Evolutionary conservation across 345 rosid species (phyloP), one percentile per base, ranked within the genome.

Genomic region (Populus deltoides): DNA sequence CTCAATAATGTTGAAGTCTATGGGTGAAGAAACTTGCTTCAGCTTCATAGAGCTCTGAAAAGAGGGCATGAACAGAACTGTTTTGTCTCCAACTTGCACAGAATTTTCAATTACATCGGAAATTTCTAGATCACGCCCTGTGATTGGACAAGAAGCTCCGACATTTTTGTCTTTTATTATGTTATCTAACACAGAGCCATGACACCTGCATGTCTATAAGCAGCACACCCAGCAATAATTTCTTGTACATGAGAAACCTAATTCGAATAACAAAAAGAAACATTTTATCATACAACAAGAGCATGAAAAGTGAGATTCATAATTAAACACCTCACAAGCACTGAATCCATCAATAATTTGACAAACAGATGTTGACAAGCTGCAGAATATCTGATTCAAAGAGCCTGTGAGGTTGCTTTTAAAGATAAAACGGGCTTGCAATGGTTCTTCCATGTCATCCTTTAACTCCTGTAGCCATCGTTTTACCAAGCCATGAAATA

Each of bases 121-220:
- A 68, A 73, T 67, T 70, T 75, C 90, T 43, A 90, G 89, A 78
- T 84, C 85, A 62, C 62, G 77, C 76, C 82, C 87, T 24, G 93
- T 82, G 79, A 90, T 43, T 66, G 92, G 82, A 83, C 95, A 93
- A 71, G 79, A 81, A 82, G 81, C 80, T 77, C 78, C 73, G 76
- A 86, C 85, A 69, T 11, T 81, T 71, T 69, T 73, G 17, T 29
- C 75, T 78, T 88, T 75, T 67, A 61, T 77, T 65, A 62, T 79
- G 49, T 76, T 83, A 57, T 77, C 83, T 76, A 90, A 77, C 74
- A 83, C 79, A 70, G 76, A 71, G 65, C 93, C 97, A 68, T 92
- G 97, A 83, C 97, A 92, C 86, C 87, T 90, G 85, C 94, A 92
- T 25, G 91, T 85, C 98, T 94, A 81, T 75, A 79, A 77, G 62